Conservation (phyloP, 2,329 filamentous ascomycete genomes). For the Triangularia setosa region DNA sequence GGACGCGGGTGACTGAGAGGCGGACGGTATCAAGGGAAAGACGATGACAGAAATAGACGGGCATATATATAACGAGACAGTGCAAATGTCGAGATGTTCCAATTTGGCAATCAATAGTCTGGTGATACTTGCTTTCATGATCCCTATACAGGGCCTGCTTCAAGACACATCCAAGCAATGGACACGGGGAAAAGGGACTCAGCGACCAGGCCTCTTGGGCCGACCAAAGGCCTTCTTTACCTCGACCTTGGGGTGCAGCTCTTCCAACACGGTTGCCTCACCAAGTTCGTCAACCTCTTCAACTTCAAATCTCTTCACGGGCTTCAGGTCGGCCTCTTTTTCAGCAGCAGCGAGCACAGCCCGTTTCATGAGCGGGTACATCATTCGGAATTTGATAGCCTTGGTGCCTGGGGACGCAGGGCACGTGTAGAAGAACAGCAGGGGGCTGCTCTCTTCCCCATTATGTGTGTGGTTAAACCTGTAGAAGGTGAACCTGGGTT, state of each 20-base stretch:
- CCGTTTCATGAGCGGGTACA: conserved; percentile 71
- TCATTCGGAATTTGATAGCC: conserved; percentile 77
- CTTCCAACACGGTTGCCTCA: conserved; percentile 59
- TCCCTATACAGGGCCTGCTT: not conserved
- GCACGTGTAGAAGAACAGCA: conserved; percentile 82
- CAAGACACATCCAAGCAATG: not conserved
- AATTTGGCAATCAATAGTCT: not conserved
- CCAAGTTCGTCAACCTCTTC: conserved; percentile 68
- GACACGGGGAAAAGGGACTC: not conserved
- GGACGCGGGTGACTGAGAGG: not conserved
- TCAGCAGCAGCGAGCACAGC: conserved; percentile 65
- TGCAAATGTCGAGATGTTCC: not conserved
- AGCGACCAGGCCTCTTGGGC: conserved; percentile 72
- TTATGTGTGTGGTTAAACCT: conserved; percentile 57
- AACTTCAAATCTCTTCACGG: conserved; percentile 68
- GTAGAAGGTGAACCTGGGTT: conserved; percentile 78
- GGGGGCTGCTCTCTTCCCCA: conserved; percentile 50
- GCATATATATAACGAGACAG: not conserved
- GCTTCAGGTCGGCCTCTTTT: conserved; percentile 58
- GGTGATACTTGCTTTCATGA: not conserved
- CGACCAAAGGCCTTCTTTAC: conserved; percentile 67
- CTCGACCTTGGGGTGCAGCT: conserved; percentile 65
- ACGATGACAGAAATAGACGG: not conserved
- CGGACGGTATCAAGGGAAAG: not conserved
- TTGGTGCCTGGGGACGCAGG: conserved; percentile 61